Evolutionary conservation across 257 asterid species (phyloP), one percentile per base, ranked within the genome.

Genomic region (Plantago major): DNA sequence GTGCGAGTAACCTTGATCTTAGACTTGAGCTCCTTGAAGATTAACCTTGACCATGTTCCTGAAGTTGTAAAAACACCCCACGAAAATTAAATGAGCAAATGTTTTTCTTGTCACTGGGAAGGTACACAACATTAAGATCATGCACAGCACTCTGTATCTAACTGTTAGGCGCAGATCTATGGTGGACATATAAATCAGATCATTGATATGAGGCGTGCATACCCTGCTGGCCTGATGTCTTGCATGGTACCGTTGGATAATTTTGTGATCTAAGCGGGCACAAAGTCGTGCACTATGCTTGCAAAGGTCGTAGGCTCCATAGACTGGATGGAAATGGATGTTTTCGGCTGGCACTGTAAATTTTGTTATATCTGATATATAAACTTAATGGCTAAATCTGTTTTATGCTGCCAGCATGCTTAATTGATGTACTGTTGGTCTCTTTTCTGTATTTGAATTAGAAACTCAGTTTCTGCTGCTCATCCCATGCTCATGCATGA

Each of bases 121-220:
- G 61, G 57, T 67, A 63, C 48, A 53, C 55, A 30, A 37, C 42
- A 8, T n/a, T 38, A 48, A 42, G 28, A 38, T 58, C 38, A 12
- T 26, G 10, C 26, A 43, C 28, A 46, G 40, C 48, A 42, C 7
- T 46, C 15, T 13, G 55, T 50, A 45, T 38, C 46, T 65, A 70
- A 53, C 59, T 46, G 64, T 26, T 53, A 44, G 58, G 42, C 47
- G 17, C 68, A 51, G 62, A 18, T 55, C 30, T 51, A 37, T 61
- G 47, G n/a, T 49, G 73, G 82, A 58, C 42, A 52, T 46, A 62
- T 62, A 42, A n/a, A 54, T 66, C 58, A 58, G 72, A 65, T 42
- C 42, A 58, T 62, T 52, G 58, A 46, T 61, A 48, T 4, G 50
- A 62, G 59, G 52, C 18, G 26, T 77, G 74, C 73, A 59, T 57